phyloP scores from a whole-genome alignment of 352 stramenopile species.

The Phytophthora europaea region DNA sequence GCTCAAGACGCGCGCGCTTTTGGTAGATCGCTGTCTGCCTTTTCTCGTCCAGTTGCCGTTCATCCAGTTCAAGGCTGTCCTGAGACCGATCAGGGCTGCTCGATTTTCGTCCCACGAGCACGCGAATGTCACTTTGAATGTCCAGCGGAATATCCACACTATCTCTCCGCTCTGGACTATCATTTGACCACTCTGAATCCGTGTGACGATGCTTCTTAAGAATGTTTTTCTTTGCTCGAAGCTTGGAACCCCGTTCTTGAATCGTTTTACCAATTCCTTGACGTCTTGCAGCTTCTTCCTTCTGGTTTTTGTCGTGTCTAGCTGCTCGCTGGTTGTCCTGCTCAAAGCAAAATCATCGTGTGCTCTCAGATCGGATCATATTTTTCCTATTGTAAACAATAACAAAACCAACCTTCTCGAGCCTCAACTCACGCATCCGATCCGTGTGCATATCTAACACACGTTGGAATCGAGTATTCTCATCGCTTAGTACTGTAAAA shows the following conservation, averaged over 20 bases:
- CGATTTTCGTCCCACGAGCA: constrained; percentile 11
- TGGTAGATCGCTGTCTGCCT: constrained; percentile 28
- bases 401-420: constrained; percentile 37
- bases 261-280: constrained; percentile 41
- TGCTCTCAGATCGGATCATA: not conserved
- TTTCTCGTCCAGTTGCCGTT: constrained; percentile 32
- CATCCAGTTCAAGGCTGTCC: constrained; percentile 1
- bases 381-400: not conserved
- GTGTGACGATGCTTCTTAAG: not conserved
- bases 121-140: constrained; percentile 15
- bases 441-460: constrained; percentile 6
- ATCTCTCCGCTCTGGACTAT: not conserved
- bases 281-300: constrained; percentile 34
- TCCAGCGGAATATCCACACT: not conserved
- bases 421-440: constrained; percentile 10
- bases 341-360: not conserved
- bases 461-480: constrained; percentile 1
- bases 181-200: not conserved
- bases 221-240: constrained; percentile 26
- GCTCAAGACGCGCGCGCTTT: constrained; percentile 38
- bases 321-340: constrained; percentile 42
- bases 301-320: constrained; percentile 28
- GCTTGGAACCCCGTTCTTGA: constrained; percentile 23
- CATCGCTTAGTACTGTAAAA: constrained; percentile 11
- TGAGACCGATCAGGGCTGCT: not conserved